phyloP scores from a whole-genome alignment of 2,329 filamentous ascomycete genomes.

The Pseudogymnoascus sp. region DNA sequence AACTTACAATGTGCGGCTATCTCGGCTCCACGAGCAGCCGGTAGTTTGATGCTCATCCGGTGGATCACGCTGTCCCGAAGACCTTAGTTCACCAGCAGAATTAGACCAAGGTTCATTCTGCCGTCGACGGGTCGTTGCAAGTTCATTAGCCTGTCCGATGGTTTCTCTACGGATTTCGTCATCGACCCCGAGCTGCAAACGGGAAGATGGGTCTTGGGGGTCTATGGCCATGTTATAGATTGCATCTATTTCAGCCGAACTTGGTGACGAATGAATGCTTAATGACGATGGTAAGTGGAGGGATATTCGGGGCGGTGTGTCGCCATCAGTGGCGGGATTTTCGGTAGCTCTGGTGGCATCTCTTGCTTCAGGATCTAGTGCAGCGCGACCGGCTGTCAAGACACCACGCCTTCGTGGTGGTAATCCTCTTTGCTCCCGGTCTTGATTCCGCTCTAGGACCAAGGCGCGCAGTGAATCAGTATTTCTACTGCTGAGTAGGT shows the following conservation, averaged over 20 bases:
- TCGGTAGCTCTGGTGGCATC: conserved; percentile 15
- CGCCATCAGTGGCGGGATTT: conserved; percentile 10
- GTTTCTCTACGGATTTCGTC: conserved; percentile 28
- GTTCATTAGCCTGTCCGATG: conserved; percentile 6
- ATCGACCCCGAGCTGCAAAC: conserved; percentile 23
- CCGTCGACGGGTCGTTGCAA: background rate
- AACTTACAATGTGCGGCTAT: conserved; percentile 53
- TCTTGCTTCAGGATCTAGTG: conserved; percentile 17
- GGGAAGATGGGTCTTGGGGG: conserved; percentile 20
- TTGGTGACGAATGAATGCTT: conserved; percentile 25
- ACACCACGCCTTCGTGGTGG: conserved; percentile 23
- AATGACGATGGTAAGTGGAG: conserved; percentile 21
- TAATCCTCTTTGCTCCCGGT: conserved; percentile 24
- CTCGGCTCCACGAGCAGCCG: conserved; percentile 55
- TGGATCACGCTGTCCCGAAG: conserved; percentile 24
- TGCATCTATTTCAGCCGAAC: conserved; percentile 36
- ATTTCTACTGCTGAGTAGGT: conserved; percentile 26
- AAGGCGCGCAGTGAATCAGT: conserved; percentile 27
- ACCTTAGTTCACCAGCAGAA: background rate
- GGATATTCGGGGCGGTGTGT: background rate
- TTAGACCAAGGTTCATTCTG: conserved; percentile 16
- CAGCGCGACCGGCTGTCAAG: conserved; percentile 15
- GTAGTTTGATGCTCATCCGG: conserved; percentile 40
- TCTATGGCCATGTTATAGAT: conserved; percentile 33
- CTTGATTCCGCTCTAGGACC: conserved; percentile 30